Percentiles rank a stretch among this genome's conserved stretches.
These are phyloP conservation scores for Wickerhamiella azymoides DNA, from an alignment of 805 yeast species.

Conservation along the genomic window DNA sequence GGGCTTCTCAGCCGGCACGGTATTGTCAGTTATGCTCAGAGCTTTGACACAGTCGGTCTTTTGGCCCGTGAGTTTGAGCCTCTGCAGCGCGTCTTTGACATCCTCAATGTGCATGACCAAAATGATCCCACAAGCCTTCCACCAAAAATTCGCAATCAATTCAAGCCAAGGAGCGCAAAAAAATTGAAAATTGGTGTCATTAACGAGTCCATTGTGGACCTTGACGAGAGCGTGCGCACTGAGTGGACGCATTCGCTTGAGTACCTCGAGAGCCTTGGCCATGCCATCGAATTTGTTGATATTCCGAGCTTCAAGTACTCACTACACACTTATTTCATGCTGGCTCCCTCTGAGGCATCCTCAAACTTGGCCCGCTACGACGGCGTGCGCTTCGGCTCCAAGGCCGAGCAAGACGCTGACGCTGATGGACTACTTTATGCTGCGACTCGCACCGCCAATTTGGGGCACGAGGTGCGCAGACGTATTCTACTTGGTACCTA, in stretches of 20 bases:
- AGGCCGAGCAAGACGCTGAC: constrained; percentile 27
- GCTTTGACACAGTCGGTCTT: constrained; percentile 88
- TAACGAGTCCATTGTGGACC: constrained; percentile 46
- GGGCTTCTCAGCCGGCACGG: constrained; percentile 91
- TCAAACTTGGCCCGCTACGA: constrained; percentile 84
- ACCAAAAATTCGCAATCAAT: constrained; percentile 9
- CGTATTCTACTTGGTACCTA: constrained; percentile 79
- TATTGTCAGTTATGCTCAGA: constrained; percentile 82
- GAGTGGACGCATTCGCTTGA: constrained; percentile 36
- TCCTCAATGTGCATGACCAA: constrained; percentile 47
- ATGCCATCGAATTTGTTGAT: constrained; percentile 47
- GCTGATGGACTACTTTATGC: constrained; percentile 31
- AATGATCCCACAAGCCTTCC: constrained; percentile 60
- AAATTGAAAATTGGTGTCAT: constrained; percentile 57
- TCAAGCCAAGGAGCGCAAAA: not conserved
- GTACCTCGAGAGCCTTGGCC: constrained; percentile 34
- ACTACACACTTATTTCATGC: constrained; percentile 70
- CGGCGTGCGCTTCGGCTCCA: constrained; percentile 71
- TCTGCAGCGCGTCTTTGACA: constrained; percentile 36
- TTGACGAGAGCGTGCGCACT: constrained; percentile 34
- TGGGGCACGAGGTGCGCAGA: constrained; percentile 74
- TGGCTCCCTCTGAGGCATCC: constrained; percentile 88
- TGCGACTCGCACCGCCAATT: constrained; percentile 47
- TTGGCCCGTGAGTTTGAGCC: constrained; percentile 37
- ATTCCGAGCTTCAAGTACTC: constrained; percentile 54